Conservation (phyloP, 495 filamentous ascomycete genomes). For the Annulohypoxylon bovei region DNA sequence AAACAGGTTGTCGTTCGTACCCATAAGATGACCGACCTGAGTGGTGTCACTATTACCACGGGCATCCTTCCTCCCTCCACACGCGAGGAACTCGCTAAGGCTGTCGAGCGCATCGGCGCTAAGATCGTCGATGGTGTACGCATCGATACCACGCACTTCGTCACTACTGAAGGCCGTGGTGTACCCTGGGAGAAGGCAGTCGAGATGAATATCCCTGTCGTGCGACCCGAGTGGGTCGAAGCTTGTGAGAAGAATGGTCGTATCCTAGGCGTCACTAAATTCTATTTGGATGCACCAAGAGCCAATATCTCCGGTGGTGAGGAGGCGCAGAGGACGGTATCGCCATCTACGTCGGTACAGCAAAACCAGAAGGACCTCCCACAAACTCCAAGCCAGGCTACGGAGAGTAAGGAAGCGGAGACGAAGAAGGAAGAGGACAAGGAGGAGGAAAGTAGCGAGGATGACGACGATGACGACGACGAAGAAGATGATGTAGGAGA, state of each 20-base stretch:
- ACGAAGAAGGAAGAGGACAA: conserved; percentile 43
- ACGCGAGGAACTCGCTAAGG: conserved; percentile 75
- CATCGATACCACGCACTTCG: conserved; percentile 98
- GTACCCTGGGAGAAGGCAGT: conserved; percentile 93
- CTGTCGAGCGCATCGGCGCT: conserved; percentile 89
- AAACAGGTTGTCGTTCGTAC: conserved; percentile 88
- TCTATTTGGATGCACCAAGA: conserved; percentile 85
- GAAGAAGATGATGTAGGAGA: conserved; percentile 47
- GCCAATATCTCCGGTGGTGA: conserved; percentile 47
- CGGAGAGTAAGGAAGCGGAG: conserved; percentile 39
- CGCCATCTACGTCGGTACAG: conserved; percentile 37
- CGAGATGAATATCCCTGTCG: conserved; percentile 98
- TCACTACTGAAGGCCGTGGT: conserved; percentile 94
- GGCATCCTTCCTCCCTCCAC: conserved; percentile 81
- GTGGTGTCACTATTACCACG: conserved; percentile 93
- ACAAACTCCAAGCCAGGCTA: conserved; percentile 37
- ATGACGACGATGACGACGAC: conserved; percentile 8
- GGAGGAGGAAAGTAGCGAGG: conserved; percentile 27
- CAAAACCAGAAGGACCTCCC: conserved; percentile 50
- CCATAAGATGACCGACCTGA: conserved; percentile 98
- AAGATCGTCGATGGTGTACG: conserved; percentile 90
- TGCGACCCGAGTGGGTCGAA: conserved; percentile 96
- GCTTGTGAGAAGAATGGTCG: conserved; percentile 93
- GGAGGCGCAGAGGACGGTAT: conserved; percentile 40
- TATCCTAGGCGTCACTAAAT: conserved; percentile 92